These are phyloP conservation scores for Acanthochlamys bracteata DNA, from an alignment of 106 monocot genomes.

Conservation along the genomic window DNA sequence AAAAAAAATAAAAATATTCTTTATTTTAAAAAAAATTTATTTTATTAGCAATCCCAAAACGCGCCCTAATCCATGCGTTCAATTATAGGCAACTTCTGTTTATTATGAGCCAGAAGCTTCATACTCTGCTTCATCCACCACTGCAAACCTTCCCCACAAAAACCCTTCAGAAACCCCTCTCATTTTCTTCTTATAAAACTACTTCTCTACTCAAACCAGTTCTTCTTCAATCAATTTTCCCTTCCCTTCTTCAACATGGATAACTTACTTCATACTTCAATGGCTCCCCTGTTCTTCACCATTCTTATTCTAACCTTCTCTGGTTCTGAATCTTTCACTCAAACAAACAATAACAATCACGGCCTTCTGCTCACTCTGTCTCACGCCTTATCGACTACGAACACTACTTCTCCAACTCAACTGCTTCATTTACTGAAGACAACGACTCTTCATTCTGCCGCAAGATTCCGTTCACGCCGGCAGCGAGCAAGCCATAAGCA, in stretches of 20 bases:
- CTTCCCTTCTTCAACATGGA: not conserved
- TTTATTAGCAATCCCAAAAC: no score
- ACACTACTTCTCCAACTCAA: not conserved
- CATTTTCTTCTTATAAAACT: not conserved
- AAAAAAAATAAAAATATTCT: no score
- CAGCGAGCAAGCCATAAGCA: not conserved
- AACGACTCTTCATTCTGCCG: not conserved
- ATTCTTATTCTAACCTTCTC: no score
- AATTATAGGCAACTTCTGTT: no score
- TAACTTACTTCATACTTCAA: not conserved
- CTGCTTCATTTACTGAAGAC: not conserved
- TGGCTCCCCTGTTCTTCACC: not conserved
- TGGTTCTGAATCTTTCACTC: no score
- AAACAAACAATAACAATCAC: not conserved
- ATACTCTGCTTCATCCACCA: not conserved
- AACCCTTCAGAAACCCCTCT: slow-evolving; percentile 2
- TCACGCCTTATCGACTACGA: not conserved
- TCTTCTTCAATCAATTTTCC: no score
- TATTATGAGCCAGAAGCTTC: no score
- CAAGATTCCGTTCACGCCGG: not conserved
- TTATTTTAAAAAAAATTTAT: no score
- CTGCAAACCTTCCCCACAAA: not conserved
- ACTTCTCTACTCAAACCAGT: not conserved
- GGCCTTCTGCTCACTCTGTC: not conserved
- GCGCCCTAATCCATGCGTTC: no score